phyloP scores from a whole-genome alignment of 2,329 filamentous ascomycete genomes.

The Aspergillus luchuensis region DNA sequence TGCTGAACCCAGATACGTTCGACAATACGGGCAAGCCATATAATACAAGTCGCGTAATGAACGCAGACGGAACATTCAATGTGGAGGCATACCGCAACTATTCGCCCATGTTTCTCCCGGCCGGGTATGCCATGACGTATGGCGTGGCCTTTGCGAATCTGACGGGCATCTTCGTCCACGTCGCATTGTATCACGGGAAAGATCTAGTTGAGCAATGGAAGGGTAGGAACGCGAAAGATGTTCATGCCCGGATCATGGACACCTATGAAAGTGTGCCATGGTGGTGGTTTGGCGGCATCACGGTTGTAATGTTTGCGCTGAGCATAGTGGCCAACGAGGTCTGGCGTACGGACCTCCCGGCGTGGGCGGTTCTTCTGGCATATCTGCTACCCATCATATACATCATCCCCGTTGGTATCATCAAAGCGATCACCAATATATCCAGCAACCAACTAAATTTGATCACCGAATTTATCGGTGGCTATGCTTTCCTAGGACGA shows the following conservation, averaged over 20 bases:
- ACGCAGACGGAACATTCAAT: slow-evolving; percentile 58
- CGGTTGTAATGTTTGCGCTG: slow-evolving; percentile 40
- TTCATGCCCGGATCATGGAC: slow-evolving; percentile 49
- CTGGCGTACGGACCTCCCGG: slow-evolving; percentile 51
- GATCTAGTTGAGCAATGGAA: slow-evolving; percentile 41
- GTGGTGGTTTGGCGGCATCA: slow-evolving; percentile 50
- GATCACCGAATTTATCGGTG: slow-evolving; percentile 52
- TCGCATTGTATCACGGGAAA: slow-evolving; percentile 40
- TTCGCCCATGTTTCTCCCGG: slow-evolving; percentile 65
- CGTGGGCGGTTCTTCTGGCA: slow-evolving; percentile 49
- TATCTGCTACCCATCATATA: slow-evolving; percentile 50
- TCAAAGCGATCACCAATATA: slow-evolving; percentile 53
- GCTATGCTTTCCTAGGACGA: slow-evolving; percentile 50
- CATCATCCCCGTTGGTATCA: slow-evolving; percentile 52
- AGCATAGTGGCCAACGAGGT: slow-evolving; percentile 43
- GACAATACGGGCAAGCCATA: slow-evolving; percentile 65
- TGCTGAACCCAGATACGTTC: slow-evolving; percentile 62
- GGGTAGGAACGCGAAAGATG: slow-evolving; percentile 38
- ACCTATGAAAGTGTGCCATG: slow-evolving; percentile 45
- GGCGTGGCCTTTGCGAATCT: slow-evolving; percentile 70
- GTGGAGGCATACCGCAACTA: slow-evolving; percentile 63
- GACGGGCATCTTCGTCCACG: slow-evolving; percentile 54
- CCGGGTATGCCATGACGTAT: slow-evolving; percentile 59
- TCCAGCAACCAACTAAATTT: slow-evolving; percentile 52
- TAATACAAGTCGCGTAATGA: slow-evolving; percentile 63